Base-by-base conservation (phyloP, 2,329 filamentous ascomycete species). In the Coccinonectria pachysandricola region DNA sequence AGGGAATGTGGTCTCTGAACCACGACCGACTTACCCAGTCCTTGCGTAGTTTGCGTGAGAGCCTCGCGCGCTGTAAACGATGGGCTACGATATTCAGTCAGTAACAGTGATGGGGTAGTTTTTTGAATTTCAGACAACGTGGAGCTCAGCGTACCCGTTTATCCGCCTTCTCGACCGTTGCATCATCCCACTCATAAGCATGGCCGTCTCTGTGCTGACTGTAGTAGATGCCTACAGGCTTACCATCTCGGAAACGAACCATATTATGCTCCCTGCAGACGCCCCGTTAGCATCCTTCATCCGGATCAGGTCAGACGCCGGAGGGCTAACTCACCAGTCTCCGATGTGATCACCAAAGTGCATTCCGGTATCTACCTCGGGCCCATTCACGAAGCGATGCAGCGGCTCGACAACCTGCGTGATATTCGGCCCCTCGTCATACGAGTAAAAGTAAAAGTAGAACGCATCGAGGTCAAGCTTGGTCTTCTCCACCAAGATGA, bases 381-480 rank as follows among this genome's bases (percentile, higher is more conserved):
- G 26, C 9, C 30, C 34, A 3, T 17, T 16, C 2, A 50, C 13
- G 1, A 50, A 8, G 1, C 32, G 29, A 3, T 52, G 31, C 5
- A 54, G 16, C 0, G 50, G 50, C 14, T 48, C 43, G 14, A 53
- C 9, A 0, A 54, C 49, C 18, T 53, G 51, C 0, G 46, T 52
- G 27, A 51, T 40, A 11, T 53, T 53, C 0, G 47, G 38, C 0
- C 50, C 50, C 15, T 48, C 42, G 2, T 54, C 47, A 13, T 45
- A 54, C 0, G 50, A 52, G 24, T 54, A 54, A 10, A 54, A 54
- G 13, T 54, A 54, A 19, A 54, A 54, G 29, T 46, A 54, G 7
- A 54, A 54, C 0, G 47, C 50, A 16, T 52, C 51, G 1, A 51
- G 6, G 5, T 52, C 46, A 1, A 35, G 15, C 5, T 40, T 19